Evolutionary conservation across 2,329 filamentous ascomycete genomes (phyloP).

Genomic region (Fonsecaea nubica): DNA sequence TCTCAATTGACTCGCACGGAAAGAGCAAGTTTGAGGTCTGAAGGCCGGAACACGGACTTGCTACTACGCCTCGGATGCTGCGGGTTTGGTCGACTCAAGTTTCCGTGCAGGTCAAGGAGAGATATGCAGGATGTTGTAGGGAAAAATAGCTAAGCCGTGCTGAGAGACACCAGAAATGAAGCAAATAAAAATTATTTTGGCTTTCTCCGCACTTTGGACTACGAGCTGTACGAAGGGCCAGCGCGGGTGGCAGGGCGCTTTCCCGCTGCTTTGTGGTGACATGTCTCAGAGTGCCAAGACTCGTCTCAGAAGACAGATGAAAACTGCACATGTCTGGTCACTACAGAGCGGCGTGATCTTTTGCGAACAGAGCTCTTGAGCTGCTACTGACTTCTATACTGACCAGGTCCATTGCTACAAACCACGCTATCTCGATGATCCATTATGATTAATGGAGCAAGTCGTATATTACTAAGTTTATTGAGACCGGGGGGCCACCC

Average conservation of each 20-base stretch:
- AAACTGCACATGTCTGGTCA: too few species aligned
- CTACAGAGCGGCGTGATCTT: too few species aligned
- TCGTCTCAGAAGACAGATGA: too few species aligned
- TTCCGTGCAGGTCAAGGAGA: not conserved
- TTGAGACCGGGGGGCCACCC: too few species aligned
- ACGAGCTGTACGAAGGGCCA: not conserved
- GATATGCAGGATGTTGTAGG: not conserved
- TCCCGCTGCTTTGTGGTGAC: not conserved
- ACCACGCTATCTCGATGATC: too few species aligned
- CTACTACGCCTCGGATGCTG: not conserved
- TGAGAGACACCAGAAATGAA: not conserved
- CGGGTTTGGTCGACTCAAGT: not conserved
- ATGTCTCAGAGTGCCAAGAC: not conserved
- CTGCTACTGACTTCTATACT: too few species aligned
- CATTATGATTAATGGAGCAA: too few species aligned
- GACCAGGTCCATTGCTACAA: too few species aligned
- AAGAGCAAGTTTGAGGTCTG: not conserved
- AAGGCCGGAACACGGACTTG: not conserved
- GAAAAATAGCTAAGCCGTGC: not conserved
- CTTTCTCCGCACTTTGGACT: conserved; percentile 16
- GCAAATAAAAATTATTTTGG: conserved; percentile 12
- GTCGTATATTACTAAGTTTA: too few species aligned
- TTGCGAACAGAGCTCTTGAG: too few species aligned
- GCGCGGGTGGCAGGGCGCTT: not conserved
- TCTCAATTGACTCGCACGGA: not conserved